Percentiles rank a stretch among this genome's conserved stretches.
These are phyloP conservation scores for Polygonum aviculare DNA, from an alignment of 148 eudicot genomes.

Conservation along the genomic window DNA sequence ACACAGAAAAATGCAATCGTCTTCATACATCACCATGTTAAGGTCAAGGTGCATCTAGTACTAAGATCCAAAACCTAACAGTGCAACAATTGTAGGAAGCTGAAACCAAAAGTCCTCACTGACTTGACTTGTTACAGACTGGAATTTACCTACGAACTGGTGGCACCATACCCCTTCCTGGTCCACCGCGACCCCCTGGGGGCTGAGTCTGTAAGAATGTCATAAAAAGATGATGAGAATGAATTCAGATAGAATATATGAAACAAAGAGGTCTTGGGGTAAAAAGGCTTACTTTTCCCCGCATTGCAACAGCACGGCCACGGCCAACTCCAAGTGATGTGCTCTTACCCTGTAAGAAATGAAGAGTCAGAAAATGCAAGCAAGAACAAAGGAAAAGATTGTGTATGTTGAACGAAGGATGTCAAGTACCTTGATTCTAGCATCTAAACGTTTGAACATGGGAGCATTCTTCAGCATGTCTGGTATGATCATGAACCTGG, in stretches of 20 bases:
- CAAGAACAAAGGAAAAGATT: background rate
- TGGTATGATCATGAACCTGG: constrained; percentile 93
- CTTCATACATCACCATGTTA: background rate
- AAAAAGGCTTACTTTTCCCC: constrained; percentile 53
- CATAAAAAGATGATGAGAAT: background rate
- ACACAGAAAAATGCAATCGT: constrained; percentile 2
- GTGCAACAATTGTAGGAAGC: background rate
- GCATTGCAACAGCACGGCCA: constrained; percentile 93
- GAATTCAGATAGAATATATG: background rate
- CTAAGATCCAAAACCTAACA: background rate
- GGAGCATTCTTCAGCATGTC: constrained; percentile 99
- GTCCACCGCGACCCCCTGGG: constrained; percentile 9
- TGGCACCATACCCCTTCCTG: constrained; percentile 7
- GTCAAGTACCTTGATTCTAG: constrained; percentile 71
- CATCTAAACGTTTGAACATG: constrained; percentile 93
- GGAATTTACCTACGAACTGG: constrained; percentile 12
- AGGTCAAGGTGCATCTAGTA: constrained; percentile 1
- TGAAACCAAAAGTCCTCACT: background rate
- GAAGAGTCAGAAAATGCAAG: background rate
- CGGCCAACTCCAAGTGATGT: constrained; percentile 90
- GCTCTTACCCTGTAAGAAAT: constrained; percentile 65
- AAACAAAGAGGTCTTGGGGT: background rate
- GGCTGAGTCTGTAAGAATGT: background rate
- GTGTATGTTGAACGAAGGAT: background rate
- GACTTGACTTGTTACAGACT: background rate